phyloP scores from a whole-genome alignment of 805 yeast genomes.

The Lachancea mirantina region DNA sequence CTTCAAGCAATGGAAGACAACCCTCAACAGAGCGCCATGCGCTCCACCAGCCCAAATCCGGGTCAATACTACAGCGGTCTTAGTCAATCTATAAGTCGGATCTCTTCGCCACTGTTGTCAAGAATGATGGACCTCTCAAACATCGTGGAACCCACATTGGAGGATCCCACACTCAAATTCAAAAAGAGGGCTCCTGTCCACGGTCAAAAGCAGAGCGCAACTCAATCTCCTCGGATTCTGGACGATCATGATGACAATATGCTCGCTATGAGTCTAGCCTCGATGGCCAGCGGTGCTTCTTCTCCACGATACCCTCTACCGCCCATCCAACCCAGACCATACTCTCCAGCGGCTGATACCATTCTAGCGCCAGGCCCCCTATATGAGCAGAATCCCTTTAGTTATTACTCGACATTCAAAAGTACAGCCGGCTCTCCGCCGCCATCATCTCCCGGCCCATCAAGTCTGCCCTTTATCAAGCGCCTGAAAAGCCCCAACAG shows the following conservation, averaged over 20 bases:
- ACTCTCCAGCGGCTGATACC: slow-evolving; percentile 11
- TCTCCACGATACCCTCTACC: slow-evolving; percentile 28
- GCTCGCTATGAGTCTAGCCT: slow-evolving; percentile 30
- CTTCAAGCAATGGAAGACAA: slow-evolving; percentile 22
- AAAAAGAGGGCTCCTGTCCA: slow-evolving; percentile 15
- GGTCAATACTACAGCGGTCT: slow-evolving; percentile 8
- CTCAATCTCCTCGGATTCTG: slow-evolving; percentile 9
- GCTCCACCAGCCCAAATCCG: slow-evolving; percentile 17
- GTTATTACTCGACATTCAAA: slow-evolving; percentile 14
- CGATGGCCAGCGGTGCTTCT: slow-evolving; percentile 32
- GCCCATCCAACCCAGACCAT: slow-evolving; percentile 16
- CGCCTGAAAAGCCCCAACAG: slow-evolving; percentile 29
- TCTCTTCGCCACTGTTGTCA: slow-evolving; percentile 29
- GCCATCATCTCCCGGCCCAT: slow-evolving; percentile 12
- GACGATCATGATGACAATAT: slow-evolving; percentile 31
- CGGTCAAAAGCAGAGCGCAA: slow-evolving; percentile 3
- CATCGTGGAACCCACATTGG: slow-evolving; percentile 33
- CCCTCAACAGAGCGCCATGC: slow-evolving; percentile 19
- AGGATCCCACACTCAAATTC: slow-evolving; percentile 28
- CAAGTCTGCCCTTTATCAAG: slow-evolving; percentile 25
- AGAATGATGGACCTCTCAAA: slow-evolving; percentile 33
- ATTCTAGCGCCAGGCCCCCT: slow-evolving; percentile 21
- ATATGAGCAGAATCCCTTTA: slow-evolving; percentile 18
- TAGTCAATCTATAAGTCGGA: slow-evolving; percentile 23
- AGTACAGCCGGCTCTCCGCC: slow-evolving; percentile 9